These are phyloP conservation scores for Drosera spatulata DNA, from an alignment of 179 eudicot genomes.

Conservation along the genomic window DNA sequence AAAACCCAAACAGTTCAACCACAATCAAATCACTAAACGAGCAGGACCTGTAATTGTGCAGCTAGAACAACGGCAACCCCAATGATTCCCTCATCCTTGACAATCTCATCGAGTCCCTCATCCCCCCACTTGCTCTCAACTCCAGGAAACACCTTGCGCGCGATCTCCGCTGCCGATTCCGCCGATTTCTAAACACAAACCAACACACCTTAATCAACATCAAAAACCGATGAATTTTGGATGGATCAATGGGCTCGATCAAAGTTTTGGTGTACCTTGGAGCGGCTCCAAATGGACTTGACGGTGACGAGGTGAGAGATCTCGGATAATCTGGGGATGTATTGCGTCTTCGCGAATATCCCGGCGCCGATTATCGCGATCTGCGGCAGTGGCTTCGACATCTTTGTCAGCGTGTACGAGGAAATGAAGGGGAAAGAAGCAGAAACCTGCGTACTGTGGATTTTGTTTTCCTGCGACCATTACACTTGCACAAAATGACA, in stretches of 20 bases:
- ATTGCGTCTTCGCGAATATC: conserved; percentile 62
- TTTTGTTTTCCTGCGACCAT: no score
- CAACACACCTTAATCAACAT: not conserved
- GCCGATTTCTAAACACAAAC: conserved; percentile 60
- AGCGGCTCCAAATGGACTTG: conserved; percentile 86
- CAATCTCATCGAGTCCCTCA: conserved; percentile 60
- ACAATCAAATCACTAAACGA: not conserved
- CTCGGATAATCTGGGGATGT: conserved; percentile 83
- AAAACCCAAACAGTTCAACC: no score
- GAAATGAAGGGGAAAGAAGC: no score
- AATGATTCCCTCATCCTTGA: conserved; percentile 46
- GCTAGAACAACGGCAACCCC: conserved; percentile 94
- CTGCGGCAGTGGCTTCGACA: conserved; percentile 11
- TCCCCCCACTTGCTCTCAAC: conserved; percentile 86
- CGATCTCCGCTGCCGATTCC: conserved; percentile 62
- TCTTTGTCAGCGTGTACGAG: no score
- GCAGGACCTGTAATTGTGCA: conserved; percentile 69
- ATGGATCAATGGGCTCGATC: no score
- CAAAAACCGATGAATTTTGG: not conserved
- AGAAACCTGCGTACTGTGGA: no score
- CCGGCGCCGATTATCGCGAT: conserved; percentile 94
- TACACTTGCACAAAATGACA: no score
- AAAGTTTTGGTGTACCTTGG: conserved; percentile 32
- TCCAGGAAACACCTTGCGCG: conserved; percentile 47
- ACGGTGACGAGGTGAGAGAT: conserved; percentile 54